These are phyloP conservation scores for Apiotrichum domesticum DNA, from an alignment of 1,284 basidiomycete species.

Conservation along the genomic window DNA sequence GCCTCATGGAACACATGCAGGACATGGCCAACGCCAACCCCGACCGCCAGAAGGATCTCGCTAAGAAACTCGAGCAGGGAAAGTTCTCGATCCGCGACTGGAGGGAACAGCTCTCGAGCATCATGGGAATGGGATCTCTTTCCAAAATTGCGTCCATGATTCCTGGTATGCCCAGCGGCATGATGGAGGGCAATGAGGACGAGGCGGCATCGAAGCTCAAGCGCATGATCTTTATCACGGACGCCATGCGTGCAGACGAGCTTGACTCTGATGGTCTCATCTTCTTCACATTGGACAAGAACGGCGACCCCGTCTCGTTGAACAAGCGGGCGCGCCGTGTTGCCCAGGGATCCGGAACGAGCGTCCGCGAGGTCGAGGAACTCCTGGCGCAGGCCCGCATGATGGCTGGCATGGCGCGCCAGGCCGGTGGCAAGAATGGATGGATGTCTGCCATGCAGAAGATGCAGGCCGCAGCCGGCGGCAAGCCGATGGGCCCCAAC, in stretches of 20 bases:
- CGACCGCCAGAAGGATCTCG: conserved; percentile 96
- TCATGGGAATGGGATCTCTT: conserved; percentile 98
- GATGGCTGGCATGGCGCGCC: conserved; percentile 97
- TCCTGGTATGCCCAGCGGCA: conserved; percentile 83
- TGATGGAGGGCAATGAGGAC: conserved; percentile 84
- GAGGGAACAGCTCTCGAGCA: conserved; percentile 93
- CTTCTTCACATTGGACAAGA: conserved; percentile 69
- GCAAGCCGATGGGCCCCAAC: conserved; percentile 72
- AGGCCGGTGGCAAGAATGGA: conserved; percentile 92
- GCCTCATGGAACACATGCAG: conserved; percentile 96
- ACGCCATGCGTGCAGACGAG: conserved; percentile 90
- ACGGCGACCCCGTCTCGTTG: conserved; percentile 71
- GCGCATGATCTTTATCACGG: conserved; percentile 97
- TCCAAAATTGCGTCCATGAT: conserved; percentile 99
- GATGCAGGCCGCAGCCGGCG: conserved; percentile 76
- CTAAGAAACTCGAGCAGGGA: conserved; percentile 95
- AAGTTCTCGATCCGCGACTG: conserved; percentile 95
- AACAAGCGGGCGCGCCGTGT: conserved; percentile 85
- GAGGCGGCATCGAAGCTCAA: conserved; percentile 82
- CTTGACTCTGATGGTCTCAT: conserved; percentile 91
- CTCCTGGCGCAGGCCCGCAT: conserved; percentile 89
- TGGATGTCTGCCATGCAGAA: conserved; percentile 85
- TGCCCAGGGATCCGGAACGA: conserved; percentile 90
- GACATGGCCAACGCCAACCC: conserved; percentile 87
- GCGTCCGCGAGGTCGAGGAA: conserved; percentile 94